Percentiles rank a stretch among this genome's conserved stretches.
phyloP scores from a whole-genome alignment of 202 grass and related monocot species.

The Digitaria exilis region DNA sequence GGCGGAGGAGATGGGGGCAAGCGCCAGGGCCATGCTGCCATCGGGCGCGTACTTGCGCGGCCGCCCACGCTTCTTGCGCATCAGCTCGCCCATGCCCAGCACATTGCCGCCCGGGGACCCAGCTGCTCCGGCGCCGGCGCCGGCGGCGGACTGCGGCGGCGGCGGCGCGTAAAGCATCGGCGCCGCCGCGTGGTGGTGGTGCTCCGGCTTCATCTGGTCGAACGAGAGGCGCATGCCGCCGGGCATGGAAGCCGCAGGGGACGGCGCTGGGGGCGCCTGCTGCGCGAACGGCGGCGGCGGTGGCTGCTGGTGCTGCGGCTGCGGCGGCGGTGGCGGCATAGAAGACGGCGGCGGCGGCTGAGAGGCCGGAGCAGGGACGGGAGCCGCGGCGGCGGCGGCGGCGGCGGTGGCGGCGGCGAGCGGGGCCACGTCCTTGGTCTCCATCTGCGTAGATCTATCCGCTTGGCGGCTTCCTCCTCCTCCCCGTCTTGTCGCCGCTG shows the following conservation, averaged over 20 bases:
- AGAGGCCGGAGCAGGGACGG: not conserved
- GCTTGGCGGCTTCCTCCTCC: not conserved
- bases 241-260: conserved; percentile 26
- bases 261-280: conserved; percentile 9
- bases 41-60: conserved; percentile 86
- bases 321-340: conserved; percentile 17
- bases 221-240: conserved; percentile 53
- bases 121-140: not conserved
- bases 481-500: not conserved
- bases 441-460: conserved; percentile 57
- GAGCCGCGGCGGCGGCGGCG: not conserved
- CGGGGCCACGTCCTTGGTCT: conserved; percentile 57
- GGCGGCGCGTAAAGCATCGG: conserved; percentile 48
- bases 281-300: conserved; percentile 15
- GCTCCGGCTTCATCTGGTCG: conserved; percentile 57
- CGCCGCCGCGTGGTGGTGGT: conserved; percentile 25
- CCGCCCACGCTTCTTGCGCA: conserved; percentile 79
- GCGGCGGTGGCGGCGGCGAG: conserved; percentile 26
- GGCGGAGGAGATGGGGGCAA: conserved; percentile 61
- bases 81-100: conserved; percentile 60
- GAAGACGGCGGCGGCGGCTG: conserved; percentile 24
- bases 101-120: conserved; percentile 25
- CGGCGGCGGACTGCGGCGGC: conserved; percentile 9
- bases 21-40: conserved; percentile 72
- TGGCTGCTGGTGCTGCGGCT: conserved; percentile 11